A percentile compares a stretch with the other conserved stretches of the same genome.
These are phyloP conservation scores for Blastobotrys indianensis DNA, from an alignment of 1,139 yeast species.

Conservation along the genomic window DNA sequence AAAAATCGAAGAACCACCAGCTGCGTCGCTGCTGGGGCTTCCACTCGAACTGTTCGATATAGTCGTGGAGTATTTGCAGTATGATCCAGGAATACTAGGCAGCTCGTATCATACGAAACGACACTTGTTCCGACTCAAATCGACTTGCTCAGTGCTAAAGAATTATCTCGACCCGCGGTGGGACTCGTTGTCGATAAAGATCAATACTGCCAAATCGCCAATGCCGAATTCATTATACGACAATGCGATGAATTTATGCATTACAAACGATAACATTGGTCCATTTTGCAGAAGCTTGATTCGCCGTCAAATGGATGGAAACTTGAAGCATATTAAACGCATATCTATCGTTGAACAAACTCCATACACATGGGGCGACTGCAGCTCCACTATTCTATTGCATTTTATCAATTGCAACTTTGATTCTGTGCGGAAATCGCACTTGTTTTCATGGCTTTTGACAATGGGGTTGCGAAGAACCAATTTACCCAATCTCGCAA, in stretches of 20 bases:
- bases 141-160: constrained; percentile 1
- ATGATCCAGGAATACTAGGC: neutral
- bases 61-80: constrained; percentile 5
- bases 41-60: constrained; percentile 9
- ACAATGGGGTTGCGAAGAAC: constrained; percentile 1
- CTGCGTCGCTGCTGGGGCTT: constrained; percentile 1
- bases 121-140: constrained; percentile 1
- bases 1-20: neutral
- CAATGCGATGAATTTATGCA: neutral
- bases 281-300: neutral
- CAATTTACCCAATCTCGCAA: neutral
- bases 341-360: constrained; percentile 1
- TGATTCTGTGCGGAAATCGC: constrained; percentile 6
- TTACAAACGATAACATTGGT: constrained; percentile 2
- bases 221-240: constrained; percentile 2
- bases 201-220: constrained; percentile 1
- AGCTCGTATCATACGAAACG: neutral
- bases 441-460: constrained; percentile 7
- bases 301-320: neutral
- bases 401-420: neutral
- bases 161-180: constrained; percentile 2
- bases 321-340: neutral
- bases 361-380: constrained; percentile 9
- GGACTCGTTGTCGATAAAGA: constrained; percentile 4
- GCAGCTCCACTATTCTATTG: constrained; percentile 5